phyloP scores from a whole-genome alignment of 2,329 filamentous ascomycete species.

The Xylariaceae sp. region DNA sequence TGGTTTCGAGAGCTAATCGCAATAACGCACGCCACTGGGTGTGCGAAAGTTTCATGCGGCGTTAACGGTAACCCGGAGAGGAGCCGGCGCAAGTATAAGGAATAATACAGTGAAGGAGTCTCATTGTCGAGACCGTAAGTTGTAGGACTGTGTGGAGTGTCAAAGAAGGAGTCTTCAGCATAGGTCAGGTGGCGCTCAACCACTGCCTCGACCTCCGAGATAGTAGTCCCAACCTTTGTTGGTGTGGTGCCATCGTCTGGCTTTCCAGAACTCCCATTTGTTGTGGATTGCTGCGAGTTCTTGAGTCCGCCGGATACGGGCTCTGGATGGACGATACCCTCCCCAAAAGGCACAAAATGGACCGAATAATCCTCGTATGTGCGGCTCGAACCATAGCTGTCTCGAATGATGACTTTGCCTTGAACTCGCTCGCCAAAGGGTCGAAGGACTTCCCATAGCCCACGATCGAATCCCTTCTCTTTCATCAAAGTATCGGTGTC shows the following conservation, averaged over 20 bases:
- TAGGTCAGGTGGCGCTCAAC: constrained; percentile 75
- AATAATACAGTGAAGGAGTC: constrained; percentile 73
- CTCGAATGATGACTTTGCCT: constrained; percentile 84
- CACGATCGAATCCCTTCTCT: constrained; percentile 79
- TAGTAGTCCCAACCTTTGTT: constrained; percentile 32
- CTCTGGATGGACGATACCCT: constrained; percentile 50
- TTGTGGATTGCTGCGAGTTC: constrained; percentile 15
- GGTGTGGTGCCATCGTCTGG: constrained; percentile 11
- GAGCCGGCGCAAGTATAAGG: constrained; percentile 76
- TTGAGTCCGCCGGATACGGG: constrained; percentile 31
- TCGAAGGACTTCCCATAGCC: constrained; percentile 78
- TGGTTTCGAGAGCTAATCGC: constrained; percentile 87
- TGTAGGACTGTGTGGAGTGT: constrained; percentile 32
- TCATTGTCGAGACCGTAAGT: constrained; percentile 41
- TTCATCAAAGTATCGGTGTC: constrained; percentile 78
- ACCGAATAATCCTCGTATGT: constrained; percentile 87
- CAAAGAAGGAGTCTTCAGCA: constrained; percentile 58
- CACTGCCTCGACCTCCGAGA: constrained; percentile 72
- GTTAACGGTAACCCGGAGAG: constrained; percentile 74
- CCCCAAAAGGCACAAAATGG: constrained; percentile 71
- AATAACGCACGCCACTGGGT: constrained; percentile 91
- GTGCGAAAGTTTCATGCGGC: constrained; percentile 88
- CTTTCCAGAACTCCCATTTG: constrained; percentile 27
- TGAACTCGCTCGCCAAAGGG: constrained; percentile 87
- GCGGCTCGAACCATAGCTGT: constrained; percentile 80